These are phyloP conservation scores for Fraxinus sp. DNA, from an alignment of 305 asterid genomes.

Conservation along the genomic window DNA sequence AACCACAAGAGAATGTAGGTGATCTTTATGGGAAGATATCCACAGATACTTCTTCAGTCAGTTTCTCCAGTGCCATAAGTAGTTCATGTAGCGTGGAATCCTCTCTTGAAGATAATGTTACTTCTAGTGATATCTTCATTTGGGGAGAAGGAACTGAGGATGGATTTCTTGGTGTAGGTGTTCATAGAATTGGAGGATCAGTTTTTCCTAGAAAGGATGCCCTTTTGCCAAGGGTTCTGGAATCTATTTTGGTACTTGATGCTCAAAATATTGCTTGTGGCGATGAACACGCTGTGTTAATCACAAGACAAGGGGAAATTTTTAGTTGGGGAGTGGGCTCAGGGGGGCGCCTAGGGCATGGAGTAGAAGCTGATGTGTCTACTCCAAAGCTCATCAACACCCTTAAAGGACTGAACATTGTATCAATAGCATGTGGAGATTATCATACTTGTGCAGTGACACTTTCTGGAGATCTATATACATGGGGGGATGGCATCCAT, in stretches of 20 bases:
- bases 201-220: conserved; percentile 39
- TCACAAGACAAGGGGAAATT: conserved; percentile 60
- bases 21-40: conserved; percentile 37
- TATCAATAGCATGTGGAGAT: conserved; percentile 65
- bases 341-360: conserved; percentile 76
- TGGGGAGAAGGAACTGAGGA: conserved; percentile 75
- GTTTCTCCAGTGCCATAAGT: conserved; percentile 55
- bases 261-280: conserved; percentile 59
- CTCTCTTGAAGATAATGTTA: conserved; percentile 44
- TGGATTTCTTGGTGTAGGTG: conserved; percentile 49
- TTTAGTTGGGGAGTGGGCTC: conserved; percentile 76
- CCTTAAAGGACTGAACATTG: conserved; percentile 43
- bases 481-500: conserved; percentile 74
- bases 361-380: conserved; percentile 47
- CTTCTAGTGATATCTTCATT: conserved; percentile 45
- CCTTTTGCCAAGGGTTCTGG: conserved; percentile 54
- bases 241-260: conserved; percentile 52
- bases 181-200: conserved; percentile 28
- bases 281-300: conserved; percentile 50
- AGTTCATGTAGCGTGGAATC: conserved; percentile 53
- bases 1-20: conserved; percentile 31
- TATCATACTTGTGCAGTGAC: conserved; percentile 72
- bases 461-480: conserved; percentile 56
- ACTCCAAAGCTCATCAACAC: conserved; percentile 50
- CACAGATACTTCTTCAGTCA: conserved; percentile 39